Percentiles rank a stretch among this genome's conserved stretches.
Evolutionary conservation across 805 yeast species (phyloP).

Genomic region (Yarrowia bubula): DNA sequence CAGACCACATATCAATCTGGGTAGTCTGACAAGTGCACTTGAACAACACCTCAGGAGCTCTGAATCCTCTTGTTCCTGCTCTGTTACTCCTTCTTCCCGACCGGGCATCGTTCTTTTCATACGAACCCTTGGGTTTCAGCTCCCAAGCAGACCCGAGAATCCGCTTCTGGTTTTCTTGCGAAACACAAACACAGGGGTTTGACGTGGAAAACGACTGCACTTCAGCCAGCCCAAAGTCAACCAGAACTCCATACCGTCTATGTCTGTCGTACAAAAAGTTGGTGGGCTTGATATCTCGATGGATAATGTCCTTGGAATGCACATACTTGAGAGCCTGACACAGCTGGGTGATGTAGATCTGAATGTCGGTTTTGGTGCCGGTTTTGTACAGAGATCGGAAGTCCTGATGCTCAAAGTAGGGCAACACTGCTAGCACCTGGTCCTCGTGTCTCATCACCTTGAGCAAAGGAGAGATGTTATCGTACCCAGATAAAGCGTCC

Average conservation of each 20-base stretch:
- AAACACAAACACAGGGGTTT: constrained; percentile 30
- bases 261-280: constrained; percentile 69
- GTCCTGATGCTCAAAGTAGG: constrained; percentile 87
- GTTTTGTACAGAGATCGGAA: constrained; percentile 80
- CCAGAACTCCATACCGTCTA: constrained; percentile 72
- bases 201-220: constrained; percentile 39
- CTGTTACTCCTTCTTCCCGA: constrained; percentile 92
- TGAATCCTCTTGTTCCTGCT: constrained; percentile 93
- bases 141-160: constrained; percentile 29
- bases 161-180: constrained; percentile 14
- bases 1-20: constrained; percentile 88
- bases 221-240: constrained; percentile 92
- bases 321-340: constrained; percentile 72
- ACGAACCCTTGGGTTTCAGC: constrained; percentile 54
- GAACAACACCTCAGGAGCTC: constrained; percentile 90
- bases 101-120: constrained; percentile 81
- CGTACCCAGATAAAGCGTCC: constrained; percentile 31
- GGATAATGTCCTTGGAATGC: constrained; percentile 76
- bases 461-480: constrained; percentile 80
- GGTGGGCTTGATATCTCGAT: constrained; percentile 88
- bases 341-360: constrained; percentile 74
- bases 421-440: constrained; percentile 89
- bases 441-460: constrained; percentile 86
- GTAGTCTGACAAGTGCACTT: constrained; percentile 82
- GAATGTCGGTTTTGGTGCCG: constrained; percentile 74